Evolutionary conservation across 2,329 filamentous ascomycete genomes (phyloP), one percentile per base, ranked within the genome.

Genomic region (Ophiostoma ulmi): DNA sequence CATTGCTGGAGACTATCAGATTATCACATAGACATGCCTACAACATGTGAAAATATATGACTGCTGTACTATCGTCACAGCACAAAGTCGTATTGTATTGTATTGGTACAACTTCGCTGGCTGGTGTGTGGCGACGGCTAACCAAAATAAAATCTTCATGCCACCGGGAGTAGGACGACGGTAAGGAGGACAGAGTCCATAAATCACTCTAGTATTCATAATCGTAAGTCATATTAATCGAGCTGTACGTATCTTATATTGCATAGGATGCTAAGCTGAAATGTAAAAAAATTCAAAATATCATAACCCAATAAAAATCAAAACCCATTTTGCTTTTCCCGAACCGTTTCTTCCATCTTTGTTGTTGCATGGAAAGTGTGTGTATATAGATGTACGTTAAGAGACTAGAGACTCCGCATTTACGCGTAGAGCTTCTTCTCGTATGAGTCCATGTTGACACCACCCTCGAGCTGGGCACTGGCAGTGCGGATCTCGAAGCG

Each of bases 381-480:
- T 36, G 20, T 26, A 26, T 36, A 48, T 48, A 20, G 20, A 20
- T 48, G 17, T 17, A 48, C 44, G 44, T 20, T 20, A 7, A n/a
- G 17, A 48, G 17, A 52, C 11, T 48, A 48, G n/a, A 55, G 35
- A 35, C 35, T 26, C 48, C 31, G n/a, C 55, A 41, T 61, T 71
- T 69, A 97, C 77, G 93, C 93, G 83, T 97, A 99, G 75, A 99
- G 91, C 88, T 98, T 99, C 91, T 99, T 99, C 86, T 98, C 95
- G 80, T 97, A 98, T 80, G 92, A 94, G 85, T 98, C 93, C 86
- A 99, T 93, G 83, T 98, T 96, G 73, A 99, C 94, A 79, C 94
- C 95, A 74, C 95, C 95, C 85, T 99, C 95, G 72, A 96, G 87
- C 87, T 97, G 93, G 68, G 95, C 95, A 81, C 93, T 97, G 72